Percentiles rank a stretch among this genome's conserved stretches.
Conservation (phyloP, 139 green algal genomes). For the Eudorina sp. region DNA sequence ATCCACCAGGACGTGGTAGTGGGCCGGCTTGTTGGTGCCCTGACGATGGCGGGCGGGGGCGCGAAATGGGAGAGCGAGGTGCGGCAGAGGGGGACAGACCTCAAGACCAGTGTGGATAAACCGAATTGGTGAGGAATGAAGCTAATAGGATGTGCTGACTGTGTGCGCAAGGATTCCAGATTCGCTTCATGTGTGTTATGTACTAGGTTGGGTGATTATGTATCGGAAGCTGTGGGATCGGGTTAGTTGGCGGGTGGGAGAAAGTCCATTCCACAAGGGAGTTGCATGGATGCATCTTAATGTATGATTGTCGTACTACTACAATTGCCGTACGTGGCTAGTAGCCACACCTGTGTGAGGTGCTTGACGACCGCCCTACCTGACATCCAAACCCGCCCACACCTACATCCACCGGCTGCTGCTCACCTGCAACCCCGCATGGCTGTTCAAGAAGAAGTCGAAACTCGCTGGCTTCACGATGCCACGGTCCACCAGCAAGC, state of each 20-base stretch:
- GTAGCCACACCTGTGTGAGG: not conserved
- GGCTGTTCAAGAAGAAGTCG: constrained; percentile 93
- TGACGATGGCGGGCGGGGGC: not conserved
- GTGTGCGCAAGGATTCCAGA: too few relatives aligned
- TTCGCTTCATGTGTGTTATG: too few relatives aligned
- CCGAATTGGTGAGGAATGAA: too few relatives aligned
- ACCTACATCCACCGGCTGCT: not conserved
- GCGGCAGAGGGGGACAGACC: not conserved
- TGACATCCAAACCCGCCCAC: not conserved
- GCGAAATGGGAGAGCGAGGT: not conserved
- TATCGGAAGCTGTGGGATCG: too few relatives aligned
- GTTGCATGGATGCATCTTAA: too few relatives aligned
- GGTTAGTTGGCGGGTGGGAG: too few relatives aligned
- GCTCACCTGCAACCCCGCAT: constrained; percentile 65
- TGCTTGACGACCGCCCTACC: not conserved
- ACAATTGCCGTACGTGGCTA: not conserved
- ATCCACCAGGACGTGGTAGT: constrained; percentile 79
- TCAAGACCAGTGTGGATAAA: too few relatives aligned
- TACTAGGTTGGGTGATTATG: not conserved
- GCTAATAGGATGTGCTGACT: too few relatives aligned
- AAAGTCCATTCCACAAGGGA: too few relatives aligned
- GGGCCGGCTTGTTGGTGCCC: constrained; percentile 59
- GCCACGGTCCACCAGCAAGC: constrained; percentile 81
- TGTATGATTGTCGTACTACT: too few relatives aligned
- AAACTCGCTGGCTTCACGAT: constrained; percentile 76